A percentile compares a stretch with the other conserved stretches of the same genome.
phyloP scores from a whole-genome alignment of 2,329 filamentous ascomycete species.

The Taxawa tesnikishii region DNA sequence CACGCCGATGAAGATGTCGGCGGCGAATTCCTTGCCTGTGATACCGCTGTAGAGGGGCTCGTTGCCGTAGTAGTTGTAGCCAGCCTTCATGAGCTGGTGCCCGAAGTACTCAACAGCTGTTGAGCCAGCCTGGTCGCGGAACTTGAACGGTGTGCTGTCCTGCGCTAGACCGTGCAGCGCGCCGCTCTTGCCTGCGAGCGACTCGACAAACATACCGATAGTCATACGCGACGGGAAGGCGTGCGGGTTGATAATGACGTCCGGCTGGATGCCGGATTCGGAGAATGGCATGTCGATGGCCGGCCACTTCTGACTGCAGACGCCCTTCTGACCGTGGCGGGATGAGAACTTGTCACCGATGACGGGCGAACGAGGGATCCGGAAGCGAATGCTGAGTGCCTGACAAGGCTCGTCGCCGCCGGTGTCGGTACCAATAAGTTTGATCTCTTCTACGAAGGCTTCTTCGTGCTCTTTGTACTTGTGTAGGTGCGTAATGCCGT shows the following conservation, averaged over 20 bases:
- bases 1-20: conserved; percentile 91
- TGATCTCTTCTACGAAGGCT: conserved; percentile 85
- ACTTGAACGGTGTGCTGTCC: conserved; percentile 90
- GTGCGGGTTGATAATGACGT: conserved; percentile 98
- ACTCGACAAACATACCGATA: conserved; percentile 98
- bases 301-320: conserved; percentile 92
- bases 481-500: conserved; percentile 75
- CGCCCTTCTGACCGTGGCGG: conserved; percentile 95
- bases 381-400: conserved; percentile 82
- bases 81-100: conserved; percentile 85
- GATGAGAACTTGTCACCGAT: conserved; percentile 99
- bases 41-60: conserved; percentile 98
- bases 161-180: conserved; percentile 92
- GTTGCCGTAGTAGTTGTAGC: conserved; percentile 97
- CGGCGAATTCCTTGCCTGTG: conserved; percentile 84
- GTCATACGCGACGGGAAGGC: conserved; percentile 99
- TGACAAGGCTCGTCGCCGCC: conserved; percentile 78
- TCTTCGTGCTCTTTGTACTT: conserved; percentile 90
- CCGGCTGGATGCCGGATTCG: conserved; percentile 90
- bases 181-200: conserved; percentile 86
- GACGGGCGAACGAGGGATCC: conserved; percentile 76
- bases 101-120: conserved; percentile 92
- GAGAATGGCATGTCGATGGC: conserved; percentile 90
- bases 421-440: conserved; percentile 74
- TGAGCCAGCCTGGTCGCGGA: conserved; percentile 65